Evolutionary conservation across 495 filamentous ascomycete species (phyloP).

Genomic region (Hypoxylon intermedium): DNA sequence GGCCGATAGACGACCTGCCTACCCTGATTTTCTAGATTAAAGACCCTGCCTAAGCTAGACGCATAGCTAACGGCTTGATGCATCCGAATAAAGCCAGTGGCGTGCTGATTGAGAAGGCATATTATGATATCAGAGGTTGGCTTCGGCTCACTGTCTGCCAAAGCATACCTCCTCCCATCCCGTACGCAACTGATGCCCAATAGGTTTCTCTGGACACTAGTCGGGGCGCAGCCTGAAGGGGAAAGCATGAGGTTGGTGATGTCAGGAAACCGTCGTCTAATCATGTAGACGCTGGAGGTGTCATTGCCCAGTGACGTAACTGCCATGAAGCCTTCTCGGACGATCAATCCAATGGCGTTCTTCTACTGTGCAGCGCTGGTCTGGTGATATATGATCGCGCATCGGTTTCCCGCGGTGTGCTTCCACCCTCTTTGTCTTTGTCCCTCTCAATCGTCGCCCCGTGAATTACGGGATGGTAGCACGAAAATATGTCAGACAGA

Average conservation of each 20-base stretch:
- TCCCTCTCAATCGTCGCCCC: slow-evolving; percentile 18
- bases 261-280: slow-evolving; percentile 28
- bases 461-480: slow-evolving; percentile 31
- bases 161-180: slow-evolving; percentile 6
- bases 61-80: slow-evolving; percentile 23
- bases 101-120: slow-evolving; percentile 24
- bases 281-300: slow-evolving; percentile 17
- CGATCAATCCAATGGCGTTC: slow-evolving; percentile 31
- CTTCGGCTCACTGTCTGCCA: slow-evolving; percentile 8
- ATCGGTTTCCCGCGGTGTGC: slow-evolving; percentile 32
- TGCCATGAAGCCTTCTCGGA: slow-evolving; percentile 20
- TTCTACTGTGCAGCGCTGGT: slow-evolving; percentile 22
- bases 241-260: slow-evolving; percentile 27
- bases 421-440: slow-evolving; percentile 9
- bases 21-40: slow-evolving; percentile 9
- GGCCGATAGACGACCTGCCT: slow-evolving; percentile 13
- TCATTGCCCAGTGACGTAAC: slow-evolving; percentile 34
- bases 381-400: slow-evolving; percentile 25
- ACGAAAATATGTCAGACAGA: slow-evolving; percentile 33
- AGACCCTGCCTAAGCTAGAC: slow-evolving; percentile 18
- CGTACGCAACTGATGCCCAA: slow-evolving; percentile 18
- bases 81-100: slow-evolving; percentile 27
- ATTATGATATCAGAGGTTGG: slow-evolving; percentile 19
- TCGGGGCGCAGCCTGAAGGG: slow-evolving; percentile 13
- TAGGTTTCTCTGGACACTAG: slow-evolving; percentile 5